Evolutionary conservation across 2,329 filamentous ascomycete species (phyloP).

Genomic region (Penicillium decumbens): DNA sequence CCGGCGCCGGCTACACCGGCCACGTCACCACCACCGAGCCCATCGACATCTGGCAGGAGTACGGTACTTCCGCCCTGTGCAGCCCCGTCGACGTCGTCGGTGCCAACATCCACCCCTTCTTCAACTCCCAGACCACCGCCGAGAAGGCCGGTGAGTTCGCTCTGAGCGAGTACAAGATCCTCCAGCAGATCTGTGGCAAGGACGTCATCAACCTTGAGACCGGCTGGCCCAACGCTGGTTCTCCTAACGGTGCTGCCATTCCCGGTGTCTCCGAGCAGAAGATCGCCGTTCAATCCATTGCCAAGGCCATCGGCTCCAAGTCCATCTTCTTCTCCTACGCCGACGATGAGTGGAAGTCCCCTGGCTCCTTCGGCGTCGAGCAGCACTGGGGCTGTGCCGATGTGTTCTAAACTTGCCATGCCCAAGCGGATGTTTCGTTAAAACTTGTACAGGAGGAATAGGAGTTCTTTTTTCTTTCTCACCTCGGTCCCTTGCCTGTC

Average conservation of each 20-base stretch:
- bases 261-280: constrained; percentile 65
- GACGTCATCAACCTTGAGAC: constrained; percentile 79
- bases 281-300: constrained; percentile 67
- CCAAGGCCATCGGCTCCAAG: constrained; percentile 59
- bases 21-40: constrained; percentile 82
- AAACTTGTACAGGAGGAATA: constrained; percentile 27
- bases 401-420: constrained; percentile 43
- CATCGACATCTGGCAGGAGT: constrained; percentile 67
- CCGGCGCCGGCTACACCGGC: constrained; percentile 63
- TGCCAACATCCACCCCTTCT: constrained; percentile 91
- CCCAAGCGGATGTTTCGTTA: constrained; percentile 4
- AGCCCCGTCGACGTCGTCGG: constrained; percentile 69
- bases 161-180: constrained; percentile 64
- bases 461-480: constrained; percentile 18
- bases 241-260: constrained; percentile 66
- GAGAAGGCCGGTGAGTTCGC: constrained; percentile 71
- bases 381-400: constrained; percentile 67
- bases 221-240: constrained; percentile 74
- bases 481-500: not conserved
- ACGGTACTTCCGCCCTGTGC: constrained; percentile 59
- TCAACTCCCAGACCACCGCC: constrained; percentile 67
- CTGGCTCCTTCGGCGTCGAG: constrained; percentile 68
- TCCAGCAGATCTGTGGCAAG: constrained; percentile 67
- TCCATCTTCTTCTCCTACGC: constrained; percentile 76
- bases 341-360: constrained; percentile 76